phyloP scores from a whole-genome alignment of 495 filamentous ascomycete genomes.

The Trichoderma asperelloides region DNA sequence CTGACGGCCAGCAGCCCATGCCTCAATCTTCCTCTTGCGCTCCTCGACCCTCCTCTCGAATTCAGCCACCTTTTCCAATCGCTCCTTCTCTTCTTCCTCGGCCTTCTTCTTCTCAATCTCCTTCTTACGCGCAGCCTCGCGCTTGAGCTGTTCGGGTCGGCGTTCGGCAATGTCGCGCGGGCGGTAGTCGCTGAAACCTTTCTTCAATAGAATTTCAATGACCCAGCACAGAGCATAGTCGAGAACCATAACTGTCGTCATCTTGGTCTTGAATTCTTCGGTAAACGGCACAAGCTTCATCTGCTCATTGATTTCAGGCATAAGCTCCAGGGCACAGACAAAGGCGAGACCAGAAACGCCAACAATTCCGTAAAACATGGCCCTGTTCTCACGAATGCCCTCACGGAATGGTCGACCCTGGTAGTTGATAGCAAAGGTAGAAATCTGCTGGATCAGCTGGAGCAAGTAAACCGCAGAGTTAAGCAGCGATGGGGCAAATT shows the following conservation, averaged over 20 bases:
- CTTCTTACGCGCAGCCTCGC: slow-evolving; percentile 58
- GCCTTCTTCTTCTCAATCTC: slow-evolving; percentile 48
- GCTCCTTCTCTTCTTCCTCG: slow-evolving; percentile 46
- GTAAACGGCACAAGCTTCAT: slow-evolving; percentile 90
- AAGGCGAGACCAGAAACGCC: slow-evolving; percentile 85
- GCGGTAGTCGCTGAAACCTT: slow-evolving; percentile 78
- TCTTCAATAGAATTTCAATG: slow-evolving; percentile 83
- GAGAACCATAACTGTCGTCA: slow-evolving; percentile 77
- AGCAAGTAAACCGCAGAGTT: slow-evolving; percentile 97
- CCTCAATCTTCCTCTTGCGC: slow-evolving; percentile 24
- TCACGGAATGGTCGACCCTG: slow-evolving; percentile 97
- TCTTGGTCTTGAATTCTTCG: slow-evolving; percentile 76
- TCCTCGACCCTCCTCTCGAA: slow-evolving; percentile 40
- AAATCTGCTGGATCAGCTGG: slow-evolving; percentile 98
- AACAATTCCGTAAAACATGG: slow-evolving; percentile 96
- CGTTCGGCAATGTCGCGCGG: slow-evolving; percentile 90
- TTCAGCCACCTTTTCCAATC: slow-evolving; percentile 36
- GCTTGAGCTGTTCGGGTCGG: slow-evolving; percentile 76
- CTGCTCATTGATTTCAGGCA: slow-evolving; percentile 91
- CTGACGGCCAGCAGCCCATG: slow-evolving; percentile 21
- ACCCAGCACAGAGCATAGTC: slow-evolving; percentile 86
- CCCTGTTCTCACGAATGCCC: slow-evolving; percentile 85
- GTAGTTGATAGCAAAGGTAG: slow-evolving; percentile 99
- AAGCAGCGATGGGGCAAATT: slow-evolving; percentile 88
- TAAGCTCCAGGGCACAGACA: slow-evolving; percentile 89